Evolutionary conservation across 1,284 basidiomycete species (phyloP), one percentile per base, ranked within the genome.

Genomic region (Meripilus lineatus): DNA sequence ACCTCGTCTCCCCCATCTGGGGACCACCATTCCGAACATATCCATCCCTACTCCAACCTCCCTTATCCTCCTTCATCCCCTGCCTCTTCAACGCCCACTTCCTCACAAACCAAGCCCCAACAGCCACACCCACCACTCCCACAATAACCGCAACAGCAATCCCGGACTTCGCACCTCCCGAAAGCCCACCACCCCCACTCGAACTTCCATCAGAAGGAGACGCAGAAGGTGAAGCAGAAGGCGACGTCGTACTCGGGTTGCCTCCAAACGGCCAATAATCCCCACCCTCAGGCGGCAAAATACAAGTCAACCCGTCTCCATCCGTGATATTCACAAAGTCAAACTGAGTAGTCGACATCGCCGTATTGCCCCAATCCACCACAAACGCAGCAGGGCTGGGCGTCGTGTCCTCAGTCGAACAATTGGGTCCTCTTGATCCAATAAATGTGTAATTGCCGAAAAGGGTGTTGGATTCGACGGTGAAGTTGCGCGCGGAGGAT

Each of bases 361-460:
- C 51, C 2, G 71, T 69, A 33, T 64, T 72, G 44, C 61, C 71
- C 36, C 61, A 58, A 48, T 82, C 75, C 37, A 79, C 60, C 45
- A 88, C 69, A 57, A 84, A 87, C 3, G 82, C 63, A 21, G 70
- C 67, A 15, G 83, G 74, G 5, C 57, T 48, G 21, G 84, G 78
- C 15, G 73, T 68, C n/a, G 59, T 53, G 47, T 79, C 71, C 15
- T 58, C 64, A 13, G 65, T 54, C 17, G 74, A 79, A 63, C 89
- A 91, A 54, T 89, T 86, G 2, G 78, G 77, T 2, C 84, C 85
- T 13, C 74, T 73, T 6, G 69, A 68, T 35, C 88, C 87, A 51
- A 90, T 83, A 62, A 90, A 91, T 4, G 84, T 79, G 3, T 79
- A 81, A 59, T 90, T 90, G 11, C 81, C 84, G 11, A 75, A 43